phyloP scores from a whole-genome alignment of 345 rosid genomes.

The Eutrema yunnanense region DNA sequence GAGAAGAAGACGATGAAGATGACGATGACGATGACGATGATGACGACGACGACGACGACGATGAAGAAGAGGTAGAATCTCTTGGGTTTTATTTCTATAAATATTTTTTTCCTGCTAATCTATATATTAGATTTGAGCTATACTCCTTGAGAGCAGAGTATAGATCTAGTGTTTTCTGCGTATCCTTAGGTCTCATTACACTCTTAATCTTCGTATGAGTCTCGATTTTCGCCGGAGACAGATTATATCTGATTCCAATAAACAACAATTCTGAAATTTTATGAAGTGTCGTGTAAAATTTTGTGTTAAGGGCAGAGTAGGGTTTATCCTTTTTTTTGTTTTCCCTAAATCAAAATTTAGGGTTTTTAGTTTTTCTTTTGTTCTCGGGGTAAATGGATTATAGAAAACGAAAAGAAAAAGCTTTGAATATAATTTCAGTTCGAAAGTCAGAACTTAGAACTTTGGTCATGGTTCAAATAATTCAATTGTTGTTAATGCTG shows the following conservation, averaged over 20 bases:
- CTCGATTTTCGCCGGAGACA: not conserved
- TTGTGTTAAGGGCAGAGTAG: not conserved
- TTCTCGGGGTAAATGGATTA: not conserved
- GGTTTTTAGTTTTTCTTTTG: not conserved
- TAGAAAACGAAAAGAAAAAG: not conserved
- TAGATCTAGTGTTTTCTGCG: conserved; percentile 11
- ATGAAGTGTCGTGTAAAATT: not conserved
- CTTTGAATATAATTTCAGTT: not conserved
- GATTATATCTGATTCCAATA: not conserved
- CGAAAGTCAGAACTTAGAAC: not conserved
- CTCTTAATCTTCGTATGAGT: not conserved
- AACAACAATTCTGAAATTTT: not conserved
- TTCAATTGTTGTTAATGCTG: not conserved
- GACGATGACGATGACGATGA: conserved; percentile 38
- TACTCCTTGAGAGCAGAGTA: not conserved
- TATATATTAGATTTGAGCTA: not conserved
- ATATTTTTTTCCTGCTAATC: not conserved
- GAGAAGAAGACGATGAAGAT: conserved; percentile 51
- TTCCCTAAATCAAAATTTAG: not conserved
- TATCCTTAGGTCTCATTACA: not conserved
- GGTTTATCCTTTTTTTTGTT: not conserved
- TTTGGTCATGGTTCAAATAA: not conserved
- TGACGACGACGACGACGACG: conserved; percentile 35
- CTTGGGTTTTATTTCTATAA: not conserved
- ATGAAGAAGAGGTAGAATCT: conserved; percentile 38